Evolutionary conservation across 2,329 filamentous ascomycete species (phyloP), one percentile per base, ranked within the genome.

Genomic region (Aspergillus glaucus): DNA sequence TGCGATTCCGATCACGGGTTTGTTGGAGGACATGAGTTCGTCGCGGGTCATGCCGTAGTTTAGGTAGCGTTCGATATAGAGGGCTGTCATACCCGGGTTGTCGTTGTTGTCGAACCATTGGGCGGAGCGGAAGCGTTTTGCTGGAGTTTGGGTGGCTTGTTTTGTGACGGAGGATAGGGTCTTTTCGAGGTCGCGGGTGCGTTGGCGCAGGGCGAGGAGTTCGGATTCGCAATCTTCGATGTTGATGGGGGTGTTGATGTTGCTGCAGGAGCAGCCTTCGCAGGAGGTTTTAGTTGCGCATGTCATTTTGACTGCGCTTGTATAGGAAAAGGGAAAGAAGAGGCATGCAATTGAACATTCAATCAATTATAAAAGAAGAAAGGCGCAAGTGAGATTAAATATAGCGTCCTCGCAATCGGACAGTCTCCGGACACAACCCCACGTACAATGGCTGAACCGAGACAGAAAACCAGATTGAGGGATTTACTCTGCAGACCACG

Each of bases 1-100:
- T 1, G 75, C 75, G 50, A 78, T 78, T 39, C 75, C 75, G 52
- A 78, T 75, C 53, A 77, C 74, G 17, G 75, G 75, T 54, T 74
- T 76, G 37, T 15, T 19, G 1, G 70, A 72, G 2, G 72, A 73
- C 58, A 71, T 71, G 21, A 78, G 65, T 58, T 78, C 75, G 50
- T 77, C 73, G 24, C 66, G 61, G 1, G 75, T 77, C 41, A 77
- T 59, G 6, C 75, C 75, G 46, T 71, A 76, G 61, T 77, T 77
- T 53, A 78, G 67, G 51, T 74, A 76, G 26, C 75, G 69, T 55
- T 78, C 75, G 48, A 75, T 69, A 55, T 78, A 78, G 26, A 76
- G 59, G 8, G 72, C 69, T n/a, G 63, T 69, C 68, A 74, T 70
- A 14, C 65, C 69, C 12, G 70, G 68, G 50, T 75, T 69, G 37